Base-by-base conservation (phyloP, 1,139 yeast genomes). In the Debaryomyces sp. region DNA sequence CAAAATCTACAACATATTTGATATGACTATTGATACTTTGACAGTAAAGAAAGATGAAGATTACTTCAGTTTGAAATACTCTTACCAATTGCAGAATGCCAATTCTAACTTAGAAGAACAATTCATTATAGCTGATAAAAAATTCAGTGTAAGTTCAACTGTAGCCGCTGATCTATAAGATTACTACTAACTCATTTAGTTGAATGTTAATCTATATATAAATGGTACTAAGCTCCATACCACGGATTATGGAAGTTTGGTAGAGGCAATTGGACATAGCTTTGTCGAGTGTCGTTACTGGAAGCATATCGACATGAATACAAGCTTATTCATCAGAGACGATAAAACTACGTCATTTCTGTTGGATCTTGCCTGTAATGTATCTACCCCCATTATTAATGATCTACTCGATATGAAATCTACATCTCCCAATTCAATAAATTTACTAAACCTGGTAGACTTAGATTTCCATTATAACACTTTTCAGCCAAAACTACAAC, bases 321-420 rank as follows among this genome's bases (percentile, higher is more conserved):
- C 54, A 2, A 44, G 44, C 15, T 41, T 62, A 5, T 43, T 53
- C n/a, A 36, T 61, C 8, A 50, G 49, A 1, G 51, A 49, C 4
- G 49, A 50, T 1, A 41, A 42, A 6, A 40, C 46, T n/a, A 40
- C 51, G 15, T 36, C 50, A 5, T 51, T 59, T 43, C 48, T 40
- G 23, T 43, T 68, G 10, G 43, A 42, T 2, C 56, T 68, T 9
- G 54, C 54, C n/a, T 68, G 73, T 51, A 48, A 53, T 15, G 51
- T 59, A 26, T 62, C 64, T 41, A 50, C 54, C 8, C 54, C 62
- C 15, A 50, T 57, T 3, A 15, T 44, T 42, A 44, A 50, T 21
- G 56, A 61, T 26, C 43, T 59, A 26, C 44, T 41, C 6, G 44
- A 46, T 7, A 27, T 45, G 9, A 38, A 29, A 24, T 21, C n/a